A percentile compares a stretch with the other conserved stretches of the same genome.
These are phyloP conservation scores for Tricholomella constricta DNA, from an alignment of 768 basidiomycete species.

Conservation along the genomic window DNA sequence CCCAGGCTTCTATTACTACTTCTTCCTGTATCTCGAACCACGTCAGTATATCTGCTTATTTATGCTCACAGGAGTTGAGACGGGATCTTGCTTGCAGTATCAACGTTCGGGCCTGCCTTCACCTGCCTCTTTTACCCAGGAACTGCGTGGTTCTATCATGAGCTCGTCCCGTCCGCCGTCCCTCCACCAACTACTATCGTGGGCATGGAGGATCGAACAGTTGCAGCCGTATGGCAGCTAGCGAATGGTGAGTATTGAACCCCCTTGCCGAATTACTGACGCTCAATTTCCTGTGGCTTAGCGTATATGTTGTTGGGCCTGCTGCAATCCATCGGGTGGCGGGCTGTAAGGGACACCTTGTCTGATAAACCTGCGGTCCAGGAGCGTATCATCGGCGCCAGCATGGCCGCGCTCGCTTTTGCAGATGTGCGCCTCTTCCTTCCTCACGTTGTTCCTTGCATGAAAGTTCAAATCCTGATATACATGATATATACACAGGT, in stretches of 20 bases:
- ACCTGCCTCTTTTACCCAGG: conserved; percentile 59
- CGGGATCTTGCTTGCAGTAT: conserved; percentile 25
- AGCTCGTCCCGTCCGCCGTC: conserved; percentile 55
- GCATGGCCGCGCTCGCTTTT: conserved; percentile 61
- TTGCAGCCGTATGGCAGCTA: conserved; percentile 68
- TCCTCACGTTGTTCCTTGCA: neutral
- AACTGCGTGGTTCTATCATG: conserved; percentile 64
- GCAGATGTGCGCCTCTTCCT: conserved; percentile 60
- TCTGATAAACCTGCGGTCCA: conserved; percentile 58
- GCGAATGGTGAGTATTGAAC: conserved; percentile 53
- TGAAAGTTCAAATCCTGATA: neutral
- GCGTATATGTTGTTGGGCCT: conserved; percentile 46
- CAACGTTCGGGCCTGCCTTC: conserved; percentile 37
- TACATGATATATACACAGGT: conserved; percentile 35
- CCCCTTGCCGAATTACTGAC: too few relatives aligned
- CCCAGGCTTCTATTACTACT: conserved; percentile 59
- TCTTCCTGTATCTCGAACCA: conserved; percentile 71
- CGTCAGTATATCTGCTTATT: conserved; percentile 33
- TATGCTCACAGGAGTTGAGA: neutral
- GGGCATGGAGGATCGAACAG: conserved; percentile 49
- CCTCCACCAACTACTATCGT: conserved; percentile 26
- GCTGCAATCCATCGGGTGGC: conserved; percentile 66
- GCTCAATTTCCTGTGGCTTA: conserved; percentile 6
- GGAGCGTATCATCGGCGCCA: conserved; percentile 67
- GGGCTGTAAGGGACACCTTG: conserved; percentile 63